Conservation (phyloP, 768 basidiomycete species). For the Termitomyces sp. region DNA sequence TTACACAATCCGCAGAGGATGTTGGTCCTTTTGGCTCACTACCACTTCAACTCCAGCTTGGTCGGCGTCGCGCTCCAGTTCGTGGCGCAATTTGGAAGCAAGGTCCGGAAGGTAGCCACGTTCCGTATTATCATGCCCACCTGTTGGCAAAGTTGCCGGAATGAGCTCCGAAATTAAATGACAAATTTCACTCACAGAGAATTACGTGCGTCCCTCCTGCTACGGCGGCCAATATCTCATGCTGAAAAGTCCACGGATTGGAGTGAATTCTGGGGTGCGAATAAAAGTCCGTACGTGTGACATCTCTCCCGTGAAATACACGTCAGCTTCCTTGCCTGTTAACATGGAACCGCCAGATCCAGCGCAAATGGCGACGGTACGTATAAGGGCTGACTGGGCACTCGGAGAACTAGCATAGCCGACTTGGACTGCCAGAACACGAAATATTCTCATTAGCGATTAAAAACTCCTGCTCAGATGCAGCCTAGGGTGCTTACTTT, state of each 20-base stretch:
- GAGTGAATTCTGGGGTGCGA: slow-evolving; percentile 10
- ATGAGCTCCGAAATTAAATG: slow-evolving; percentile 18
- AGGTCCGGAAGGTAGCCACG: slow-evolving; percentile 84
- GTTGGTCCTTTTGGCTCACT: slow-evolving; percentile 66
- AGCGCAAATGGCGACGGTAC: slow-evolving; percentile 83
- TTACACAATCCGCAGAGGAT: slow-evolving; percentile 71
- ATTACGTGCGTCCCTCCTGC: slow-evolving; percentile 76
- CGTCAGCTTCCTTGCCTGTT: slow-evolving; percentile 66
- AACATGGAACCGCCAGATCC: slow-evolving; percentile 84
- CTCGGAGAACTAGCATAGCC: slow-evolving; percentile 36
- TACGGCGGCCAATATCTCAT: slow-evolving; percentile 80
- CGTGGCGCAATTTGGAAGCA: slow-evolving; percentile 51
- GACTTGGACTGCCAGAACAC: slow-evolving; percentile 54
- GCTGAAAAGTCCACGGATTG: slow-evolving; percentile 38
- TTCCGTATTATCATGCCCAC: slow-evolving; percentile 93
- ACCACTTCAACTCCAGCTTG: slow-evolving; percentile 48
- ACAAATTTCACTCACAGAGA: slow-evolving; percentile 56
- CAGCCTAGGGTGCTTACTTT: slow-evolving; percentile 39
- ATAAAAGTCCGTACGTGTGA: slow-evolving; percentile 52
- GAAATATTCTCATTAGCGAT: slow-evolving; percentile 13
- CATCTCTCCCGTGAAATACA: slow-evolving; percentile 94
- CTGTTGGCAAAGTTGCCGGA: slow-evolving; percentile 27
- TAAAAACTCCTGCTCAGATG: not conserved
- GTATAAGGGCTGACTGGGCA: slow-evolving; percentile 30
- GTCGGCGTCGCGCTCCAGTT: slow-evolving; percentile 35